Conservation (phyloP, 83 land plant species). For the Diphasiastrum complanatum region DNA sequence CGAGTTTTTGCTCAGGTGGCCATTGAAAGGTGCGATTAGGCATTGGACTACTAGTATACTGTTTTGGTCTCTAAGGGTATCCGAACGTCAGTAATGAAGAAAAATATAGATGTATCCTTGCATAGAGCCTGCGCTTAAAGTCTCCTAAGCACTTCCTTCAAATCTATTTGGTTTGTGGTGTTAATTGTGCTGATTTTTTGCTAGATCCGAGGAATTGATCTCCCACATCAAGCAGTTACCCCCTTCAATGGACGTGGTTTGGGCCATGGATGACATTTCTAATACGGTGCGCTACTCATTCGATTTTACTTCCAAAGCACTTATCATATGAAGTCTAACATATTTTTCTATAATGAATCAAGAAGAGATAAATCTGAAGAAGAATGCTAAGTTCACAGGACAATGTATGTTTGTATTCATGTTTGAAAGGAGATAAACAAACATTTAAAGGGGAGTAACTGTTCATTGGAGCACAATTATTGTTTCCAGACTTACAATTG, state of each 20-base stretch:
- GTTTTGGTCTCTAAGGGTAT: background rate
- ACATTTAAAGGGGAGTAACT: too few species aligned
- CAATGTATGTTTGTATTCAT: too few species aligned
- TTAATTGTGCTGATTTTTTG: background rate
- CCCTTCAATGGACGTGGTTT: constrained; percentile 59
- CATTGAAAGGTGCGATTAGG: constrained; percentile 54
- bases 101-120: background rate
- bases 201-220: constrained; percentile 71
- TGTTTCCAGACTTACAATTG: too few species aligned
- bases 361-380: background rate
- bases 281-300: constrained; percentile 46
- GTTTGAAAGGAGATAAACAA: too few species aligned
- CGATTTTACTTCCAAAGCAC: background rate
- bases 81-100: background rate
- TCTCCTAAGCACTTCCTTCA: background rate
- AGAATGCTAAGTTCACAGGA: too few species aligned
- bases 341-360: background rate
- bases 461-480: too few species aligned
- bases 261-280: constrained; percentile 88
- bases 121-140: background rate
- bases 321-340: background rate
- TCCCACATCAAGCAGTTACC: constrained; percentile 52
- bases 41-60: background rate
- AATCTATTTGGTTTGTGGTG: constrained; percentile 1
- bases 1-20: constrained; percentile 80